Base-by-base conservation (phyloP, 1,139 yeast species). In the Hyphopichia burtonii region DNA sequence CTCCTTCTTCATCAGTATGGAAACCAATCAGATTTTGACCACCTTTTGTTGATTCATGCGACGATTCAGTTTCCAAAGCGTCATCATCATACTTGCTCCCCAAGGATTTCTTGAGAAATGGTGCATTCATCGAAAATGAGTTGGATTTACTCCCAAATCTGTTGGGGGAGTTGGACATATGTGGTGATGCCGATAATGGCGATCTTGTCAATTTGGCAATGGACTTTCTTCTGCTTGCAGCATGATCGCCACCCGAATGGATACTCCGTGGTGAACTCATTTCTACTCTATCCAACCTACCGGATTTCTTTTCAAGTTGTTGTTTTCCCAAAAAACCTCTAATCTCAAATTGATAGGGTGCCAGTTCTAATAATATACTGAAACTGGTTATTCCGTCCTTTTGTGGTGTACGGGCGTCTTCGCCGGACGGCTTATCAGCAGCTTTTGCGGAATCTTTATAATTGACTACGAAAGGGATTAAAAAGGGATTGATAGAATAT, bases 201-300 rank as follows among this genome's bases (percentile, higher is more conserved):
- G 71, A 59, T 40, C 62, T 49, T 3, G 72, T 61, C 19, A 68
- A 47, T 43, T 59, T 61, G n/a, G 71, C 73, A 23, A 68, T 65
- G 4, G 71, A 63, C 39, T 56, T 50, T 43, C 70, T 50, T 40
- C 74, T 47, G 19, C 53, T 12, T 16, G 34, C 19, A 14, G 17
- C 44, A 19, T 31, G 15, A 33, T 27, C 31, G 14, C 20, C 16
- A 6, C 40, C 32, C 16, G 36, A 31, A 22, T 42, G 39, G 22
- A 60, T 61, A 40, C 42, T 49, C 27, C 47, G 48, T 3, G 68
- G 66, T 51, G 48, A 57, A 35, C 63, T 56, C 68, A 63, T 63
- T 3, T 14, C 17, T 20, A 6, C 23, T 6, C 5, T 20, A 20
- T 8, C 5, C 14, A 10, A n/a, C n/a, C n/a, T n/a, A n/a, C n/a